These are phyloP conservation scores for Aethionema arabicum DNA, from an alignment of 345 rosid species.

Conservation along the genomic window DNA sequence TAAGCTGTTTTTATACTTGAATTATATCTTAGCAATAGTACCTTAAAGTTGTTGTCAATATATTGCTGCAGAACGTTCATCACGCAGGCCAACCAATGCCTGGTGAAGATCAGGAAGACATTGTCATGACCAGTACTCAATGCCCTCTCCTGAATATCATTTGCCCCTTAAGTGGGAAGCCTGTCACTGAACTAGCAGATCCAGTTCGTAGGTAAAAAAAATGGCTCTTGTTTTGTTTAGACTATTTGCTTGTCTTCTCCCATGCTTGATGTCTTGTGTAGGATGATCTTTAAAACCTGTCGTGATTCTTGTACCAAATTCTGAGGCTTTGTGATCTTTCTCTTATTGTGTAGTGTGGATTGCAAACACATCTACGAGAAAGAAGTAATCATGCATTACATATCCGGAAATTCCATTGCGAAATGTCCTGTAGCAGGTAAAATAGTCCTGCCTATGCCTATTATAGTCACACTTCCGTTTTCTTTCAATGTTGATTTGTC, in stretches of 20 bases:
- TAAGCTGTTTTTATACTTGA: no score
- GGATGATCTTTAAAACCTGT: slow-evolving; percentile 7
- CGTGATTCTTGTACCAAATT: no score
- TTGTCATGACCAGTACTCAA: slow-evolving; percentile 83
- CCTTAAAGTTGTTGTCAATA: slow-evolving; percentile 5
- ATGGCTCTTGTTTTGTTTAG: slow-evolving; percentile 4
- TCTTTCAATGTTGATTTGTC: slow-evolving; percentile 28
- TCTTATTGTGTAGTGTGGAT: slow-evolving; percentile 52
- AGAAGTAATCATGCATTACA: slow-evolving; percentile 49
- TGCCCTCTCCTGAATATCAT: slow-evolving; percentile 61
- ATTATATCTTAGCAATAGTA: no score
- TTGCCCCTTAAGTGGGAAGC: slow-evolving; percentile 87
- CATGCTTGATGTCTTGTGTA: slow-evolving; percentile 1
- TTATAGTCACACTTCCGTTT: slow-evolving; percentile 4
- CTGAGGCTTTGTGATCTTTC: slow-evolving; percentile 23
- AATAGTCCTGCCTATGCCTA: neutral
- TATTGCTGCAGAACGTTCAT: slow-evolving; percentile 70
- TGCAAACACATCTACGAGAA: slow-evolving; percentile 90
- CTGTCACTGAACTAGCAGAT: slow-evolving; percentile 61
- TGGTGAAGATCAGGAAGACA: slow-evolving; percentile 90
- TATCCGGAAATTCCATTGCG: slow-evolving; percentile 38
- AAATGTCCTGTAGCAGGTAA: slow-evolving; percentile 80
- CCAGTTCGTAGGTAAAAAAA: slow-evolving; percentile 83
- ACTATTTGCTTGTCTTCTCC: slow-evolving; percentile 7
- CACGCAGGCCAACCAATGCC: slow-evolving; percentile 86